These are phyloP conservation scores for Gossypium raimondii DNA, from an alignment of 345 rosid genomes.

Conservation along the genomic window DNA sequence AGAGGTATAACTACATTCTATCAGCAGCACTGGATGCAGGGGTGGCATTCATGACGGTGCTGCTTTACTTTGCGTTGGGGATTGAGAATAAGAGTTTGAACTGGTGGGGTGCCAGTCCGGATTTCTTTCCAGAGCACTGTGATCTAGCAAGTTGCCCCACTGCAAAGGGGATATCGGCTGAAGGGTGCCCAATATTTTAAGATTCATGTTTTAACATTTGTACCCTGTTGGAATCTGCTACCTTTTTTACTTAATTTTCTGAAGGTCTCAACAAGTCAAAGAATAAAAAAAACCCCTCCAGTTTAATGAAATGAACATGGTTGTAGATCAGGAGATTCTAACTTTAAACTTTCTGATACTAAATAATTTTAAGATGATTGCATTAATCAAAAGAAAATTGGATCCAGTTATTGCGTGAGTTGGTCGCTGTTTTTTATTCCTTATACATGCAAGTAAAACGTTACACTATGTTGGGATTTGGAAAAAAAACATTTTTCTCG, in stretches of 20 bases:
- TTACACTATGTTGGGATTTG: too few species aligned
- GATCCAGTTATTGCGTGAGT: too few species aligned
- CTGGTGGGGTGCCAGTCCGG: slow-evolving; percentile 41
- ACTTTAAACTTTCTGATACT: neutral
- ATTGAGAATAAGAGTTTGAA: slow-evolving; percentile 26
- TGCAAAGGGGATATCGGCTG: slow-evolving; percentile 25
- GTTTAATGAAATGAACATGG: neutral
- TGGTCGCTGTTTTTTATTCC: too few species aligned
- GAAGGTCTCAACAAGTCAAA: neutral
- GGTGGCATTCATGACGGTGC: slow-evolving; percentile 40
- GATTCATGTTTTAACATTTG: neutral
- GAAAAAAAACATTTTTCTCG: too few species aligned
- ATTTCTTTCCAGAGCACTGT: slow-evolving; percentile 35
- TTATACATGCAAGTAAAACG: too few species aligned
- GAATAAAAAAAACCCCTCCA: neutral
- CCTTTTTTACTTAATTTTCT: neutral
- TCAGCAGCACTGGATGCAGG: slow-evolving; percentile 51
- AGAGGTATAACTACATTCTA: slow-evolving; percentile 40
- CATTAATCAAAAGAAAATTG: neutral
- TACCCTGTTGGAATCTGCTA: neutral
- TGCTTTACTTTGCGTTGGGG: slow-evolving; percentile 28
- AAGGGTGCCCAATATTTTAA: slow-evolving; percentile 36
- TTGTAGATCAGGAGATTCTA: too few species aligned
- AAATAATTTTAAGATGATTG: neutral
- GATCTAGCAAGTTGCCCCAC: slow-evolving; percentile 40